Base-by-base conservation (phyloP, 2,329 filamentous ascomycete genomes). In the Aspergillus viridinutans region DNA sequence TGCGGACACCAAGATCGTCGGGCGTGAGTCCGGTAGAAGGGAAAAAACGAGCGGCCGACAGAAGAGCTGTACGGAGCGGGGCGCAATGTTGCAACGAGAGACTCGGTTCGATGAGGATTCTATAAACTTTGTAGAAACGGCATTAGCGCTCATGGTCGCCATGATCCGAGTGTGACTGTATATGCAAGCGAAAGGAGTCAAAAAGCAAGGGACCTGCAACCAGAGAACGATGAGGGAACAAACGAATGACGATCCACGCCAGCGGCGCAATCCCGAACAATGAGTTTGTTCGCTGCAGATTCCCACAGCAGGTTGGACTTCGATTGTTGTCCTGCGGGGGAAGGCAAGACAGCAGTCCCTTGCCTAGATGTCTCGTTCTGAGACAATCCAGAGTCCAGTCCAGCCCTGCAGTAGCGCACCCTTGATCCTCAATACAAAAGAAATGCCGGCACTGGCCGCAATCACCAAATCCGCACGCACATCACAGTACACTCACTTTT, bases 201-300 rank as follows among this genome's bases (percentile, higher is more conserved):
- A 59, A 58, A 32, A 20, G 53, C 50, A 32, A 53, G 53, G 20
- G 62, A 58, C 61, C 55, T 60, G 64, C 57, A 59, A 59, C 54
- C 51, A 57, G 49, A 56, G 55, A 40, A 35, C 55, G 32, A 38
- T 38, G 32, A 47, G 53, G 53, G 48, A 29, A 58, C 59, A 60
- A 58, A 60, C 47, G 52, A 59, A 49, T 50, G 57, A 57, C 59
- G 56, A 59, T 50, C 53, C 56, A 48, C 49, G 53, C 52, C n/a
- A 48, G 42, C 55, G 57, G 60, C 55, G 60, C 62, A 52, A 55
- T 62, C 49, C 60, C 52, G 53, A 65, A 71, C 68, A 70, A 71
- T 70, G 66, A 55, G 63, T 63, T 71, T 71, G 68, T 71, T 64
- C 57, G 55, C 66, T 67, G 69, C 65, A 67, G 66, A 60, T 57